phyloP scores from a whole-genome alignment of 73 alveolate species.

The Paramecium sonneborni region DNA sequence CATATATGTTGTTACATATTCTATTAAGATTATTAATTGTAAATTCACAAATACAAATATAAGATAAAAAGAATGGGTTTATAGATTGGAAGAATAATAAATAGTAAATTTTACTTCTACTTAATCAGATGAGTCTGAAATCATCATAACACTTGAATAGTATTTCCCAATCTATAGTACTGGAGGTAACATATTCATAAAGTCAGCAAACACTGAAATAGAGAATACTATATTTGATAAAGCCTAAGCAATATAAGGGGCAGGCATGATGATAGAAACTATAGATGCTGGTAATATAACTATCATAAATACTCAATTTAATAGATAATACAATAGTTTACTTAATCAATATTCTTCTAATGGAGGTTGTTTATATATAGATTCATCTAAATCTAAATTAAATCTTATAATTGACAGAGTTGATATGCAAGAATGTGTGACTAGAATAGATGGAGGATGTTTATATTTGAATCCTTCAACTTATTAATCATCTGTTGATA shows the following conservation, averaged over 20 bases:
- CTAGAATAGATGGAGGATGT: constrained; percentile 25
- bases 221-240: background rate
- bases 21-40: background rate
- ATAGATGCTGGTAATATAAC: background rate
- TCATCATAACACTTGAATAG: background rate
- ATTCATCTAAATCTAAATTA: background rate
- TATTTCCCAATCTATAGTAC: background rate
- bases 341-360: background rate
- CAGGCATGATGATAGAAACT: background rate
- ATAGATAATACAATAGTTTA: background rate
- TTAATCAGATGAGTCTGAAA: background rate
- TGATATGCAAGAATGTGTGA: background rate
- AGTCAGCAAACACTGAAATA: background rate
- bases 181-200: background rate
- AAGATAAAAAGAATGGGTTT: background rate
- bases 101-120: background rate
- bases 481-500: background rate
- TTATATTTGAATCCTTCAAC: background rate
- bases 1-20: background rate
- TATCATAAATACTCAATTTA: background rate
- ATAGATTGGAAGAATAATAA: constrained; percentile 23
- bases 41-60: background rate
- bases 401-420: background rate
- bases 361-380: constrained; percentile 39
- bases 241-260: background rate